Conservation (phyloP, 2,329 filamentous ascomycete species). For the Talaromyces sp. region DNA sequence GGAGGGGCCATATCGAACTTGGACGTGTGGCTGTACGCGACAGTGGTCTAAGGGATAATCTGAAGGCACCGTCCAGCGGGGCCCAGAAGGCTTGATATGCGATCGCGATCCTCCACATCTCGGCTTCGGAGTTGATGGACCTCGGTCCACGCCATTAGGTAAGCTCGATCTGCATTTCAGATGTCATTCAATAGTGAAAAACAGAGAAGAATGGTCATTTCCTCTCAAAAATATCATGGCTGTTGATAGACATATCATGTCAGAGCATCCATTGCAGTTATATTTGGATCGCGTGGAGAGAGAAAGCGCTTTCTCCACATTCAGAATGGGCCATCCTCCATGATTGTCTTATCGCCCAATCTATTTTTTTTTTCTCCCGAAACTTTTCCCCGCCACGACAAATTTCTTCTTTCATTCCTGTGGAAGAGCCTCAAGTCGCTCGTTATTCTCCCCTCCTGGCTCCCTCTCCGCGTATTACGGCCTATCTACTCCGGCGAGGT, state of each 20-base stretch:
- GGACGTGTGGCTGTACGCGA: not conserved
- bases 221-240: too few relatives aligned
- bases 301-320: not conserved
- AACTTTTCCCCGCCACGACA: slow-evolving; percentile 13
- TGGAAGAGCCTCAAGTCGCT: slow-evolving; percentile 1
- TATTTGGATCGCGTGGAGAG: not conserved
- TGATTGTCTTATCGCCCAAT: slow-evolving; percentile 1
- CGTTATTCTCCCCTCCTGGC: slow-evolving; percentile 30
- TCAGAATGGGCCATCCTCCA: not conserved
- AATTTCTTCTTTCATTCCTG: not conserved
- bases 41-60: not conserved
- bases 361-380: slow-evolving; percentile 13
- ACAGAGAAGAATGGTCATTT: too few relatives aligned
- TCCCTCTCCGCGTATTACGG: slow-evolving; percentile 43
- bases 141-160: slow-evolving; percentile 26
- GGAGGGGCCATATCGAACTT: slow-evolving; percentile 25
- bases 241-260: too few relatives aligned
- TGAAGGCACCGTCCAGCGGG: not conserved
- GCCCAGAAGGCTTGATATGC: not conserved
- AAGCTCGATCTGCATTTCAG: slow-evolving; percentile 10
- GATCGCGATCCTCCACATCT: slow-evolving; percentile 5
- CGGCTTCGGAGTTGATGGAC: slow-evolving; percentile 16
- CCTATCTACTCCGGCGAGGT: slow-evolving; percentile 43
- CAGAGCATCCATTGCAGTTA: not conserved
- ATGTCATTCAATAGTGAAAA: not conserved